Evolutionary conservation across 257 asterid species (phyloP).

Genomic region (Verbena officinalis): DNA sequence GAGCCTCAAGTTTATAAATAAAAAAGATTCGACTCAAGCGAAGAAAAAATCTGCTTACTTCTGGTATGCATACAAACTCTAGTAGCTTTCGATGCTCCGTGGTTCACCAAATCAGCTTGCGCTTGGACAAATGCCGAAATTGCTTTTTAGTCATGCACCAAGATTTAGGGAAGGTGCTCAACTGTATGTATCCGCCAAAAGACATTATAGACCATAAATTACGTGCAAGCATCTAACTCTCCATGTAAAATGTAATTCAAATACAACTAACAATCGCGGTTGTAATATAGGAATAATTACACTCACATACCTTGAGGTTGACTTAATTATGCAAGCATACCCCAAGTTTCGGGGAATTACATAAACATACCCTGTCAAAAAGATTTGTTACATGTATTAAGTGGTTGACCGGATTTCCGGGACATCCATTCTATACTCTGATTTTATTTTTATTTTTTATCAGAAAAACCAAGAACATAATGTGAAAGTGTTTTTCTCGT

Average conservation of each 20-base stretch:
- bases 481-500: too few relatives aligned
- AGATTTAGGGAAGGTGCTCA: constrained; percentile 74
- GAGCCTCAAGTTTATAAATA: background rate
- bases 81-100: background rate
- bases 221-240: background rate
- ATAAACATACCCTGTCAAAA: too few relatives aligned
- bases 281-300: too few relatives aligned
- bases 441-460: too few relatives aligned
- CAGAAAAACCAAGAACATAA: too few relatives aligned
- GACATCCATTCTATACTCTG: too few relatives aligned
- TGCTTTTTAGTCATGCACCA: constrained; percentile 85
- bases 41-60: constrained; percentile 14
- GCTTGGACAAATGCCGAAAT: constrained; percentile 58
- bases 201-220: background rate
- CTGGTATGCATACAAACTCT: background rate
- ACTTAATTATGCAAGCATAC: too few relatives aligned
- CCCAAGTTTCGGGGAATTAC: too few relatives aligned
- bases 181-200: constrained; percentile 42
- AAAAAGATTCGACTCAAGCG: background rate
- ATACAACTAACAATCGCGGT: background rate
- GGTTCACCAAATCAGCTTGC: constrained; percentile 63
- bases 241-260: background rate
- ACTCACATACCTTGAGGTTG: too few relatives aligned
- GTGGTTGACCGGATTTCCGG: too few relatives aligned
- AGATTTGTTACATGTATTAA: too few relatives aligned